Evolutionary conservation across 2,329 filamentous ascomycete genomes (phyloP), one percentile per base, ranked within the genome.

Genomic region (Chrysoporthe austroafricana): DNA sequence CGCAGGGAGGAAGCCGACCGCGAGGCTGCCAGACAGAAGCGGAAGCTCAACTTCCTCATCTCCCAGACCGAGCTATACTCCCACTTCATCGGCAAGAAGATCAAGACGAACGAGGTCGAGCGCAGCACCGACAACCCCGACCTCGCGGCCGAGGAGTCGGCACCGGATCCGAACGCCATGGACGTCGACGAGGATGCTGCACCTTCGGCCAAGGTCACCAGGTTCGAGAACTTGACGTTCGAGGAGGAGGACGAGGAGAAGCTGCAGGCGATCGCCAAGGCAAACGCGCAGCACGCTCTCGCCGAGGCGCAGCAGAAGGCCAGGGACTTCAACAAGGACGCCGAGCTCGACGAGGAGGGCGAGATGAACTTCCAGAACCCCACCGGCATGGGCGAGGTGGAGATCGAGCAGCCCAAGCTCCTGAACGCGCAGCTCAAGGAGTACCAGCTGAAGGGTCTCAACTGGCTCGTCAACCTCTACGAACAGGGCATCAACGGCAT

Each of bases 321-420:
- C 0, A 90, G 94, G 63, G 92, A 92, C 11, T 99, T 99, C 85
- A 97, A 98, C 81, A 90, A 93, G 69, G 84, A 85, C 11, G 83
- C 88, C 63, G 83, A 88, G 63, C 87, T 89, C 75, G 91, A 96
- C 72, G 94, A 97, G 68, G 94, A 97, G 75, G 95, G 94, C 73
- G 96, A 99, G 81, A 93, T 99, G 91, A 99, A 99, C 82, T 99
- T 99, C 84, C 96, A 99, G 81, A 98, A 99, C 77, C 96, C 96
- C 0, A 96, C 94, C 4, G 96, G 95, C 75, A 86, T 99, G 74
- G 95, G 95, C 74, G 94, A 96, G 74, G 93, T 97, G 72, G 92
- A 97, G 75, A 93, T 99, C 66, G 90, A 94, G 71, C 96, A 99
- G 77, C 96, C 96, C 9, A 96, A 94, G 80, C 89, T 98, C 81